These are phyloP conservation scores for Chlamydomonas urium DNA, from an alignment of 139 green algal species.

Conservation along the genomic window DNA sequence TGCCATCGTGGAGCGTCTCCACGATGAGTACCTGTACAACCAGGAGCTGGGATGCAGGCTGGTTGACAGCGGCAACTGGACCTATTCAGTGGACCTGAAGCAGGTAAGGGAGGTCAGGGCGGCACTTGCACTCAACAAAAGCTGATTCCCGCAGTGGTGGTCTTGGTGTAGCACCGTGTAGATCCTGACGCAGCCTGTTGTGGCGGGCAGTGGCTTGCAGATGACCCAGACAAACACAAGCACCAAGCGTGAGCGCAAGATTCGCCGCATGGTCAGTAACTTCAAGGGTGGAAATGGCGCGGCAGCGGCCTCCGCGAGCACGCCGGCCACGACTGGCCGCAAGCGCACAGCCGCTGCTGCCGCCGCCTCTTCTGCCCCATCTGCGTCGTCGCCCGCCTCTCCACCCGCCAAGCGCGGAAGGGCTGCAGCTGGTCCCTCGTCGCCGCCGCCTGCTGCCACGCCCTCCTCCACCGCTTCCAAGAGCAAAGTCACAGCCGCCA, in stretches of 20 bases:
- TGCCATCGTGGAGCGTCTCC: slow-evolving; percentile 15
- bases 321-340: too few species aligned
- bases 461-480: background rate
- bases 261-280: slow-evolving; percentile 18
- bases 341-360: background rate
- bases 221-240: slow-evolving; percentile 17
- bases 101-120: background rate
- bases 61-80: slow-evolving; percentile 6
- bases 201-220: background rate
- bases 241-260: slow-evolving; percentile 4
- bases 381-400: too few species aligned
- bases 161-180: too few species aligned
- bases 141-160: too few species aligned
- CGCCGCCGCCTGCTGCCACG: background rate
- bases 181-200: too few species aligned
- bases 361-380: too few species aligned
- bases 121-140: too few species aligned
- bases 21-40: slow-evolving; percentile 17
- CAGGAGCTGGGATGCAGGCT: slow-evolving; percentile 5
- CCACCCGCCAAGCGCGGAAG: too few species aligned
- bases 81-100: slow-evolving; percentile 14
- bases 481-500: background rate
- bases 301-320: too few species aligned
- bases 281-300: too few species aligned
- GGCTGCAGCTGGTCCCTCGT: too few species aligned